Conservation (phyloP, 768 basidiomycete species). For the Psilocybe cubensis region DNA sequence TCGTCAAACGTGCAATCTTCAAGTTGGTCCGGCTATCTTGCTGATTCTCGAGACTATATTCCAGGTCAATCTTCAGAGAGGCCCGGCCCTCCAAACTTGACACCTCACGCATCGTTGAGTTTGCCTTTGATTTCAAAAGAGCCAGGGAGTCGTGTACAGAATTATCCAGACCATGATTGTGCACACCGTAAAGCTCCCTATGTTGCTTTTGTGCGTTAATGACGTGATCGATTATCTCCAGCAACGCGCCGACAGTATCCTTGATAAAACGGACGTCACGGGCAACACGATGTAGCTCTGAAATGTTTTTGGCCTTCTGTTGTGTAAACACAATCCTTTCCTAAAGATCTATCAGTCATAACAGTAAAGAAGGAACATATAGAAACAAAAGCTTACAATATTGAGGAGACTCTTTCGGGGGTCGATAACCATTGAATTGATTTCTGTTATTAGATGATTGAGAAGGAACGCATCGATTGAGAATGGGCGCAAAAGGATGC, state of each 20-base stretch:
- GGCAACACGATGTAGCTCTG: not conserved
- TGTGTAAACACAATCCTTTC: not conserved
- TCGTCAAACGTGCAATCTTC: conserved; percentile 10
- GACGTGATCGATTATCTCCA: not conserved
- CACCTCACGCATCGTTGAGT: not conserved
- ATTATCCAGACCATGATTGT: not conserved
- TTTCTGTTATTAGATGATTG: conserved; percentile 1
- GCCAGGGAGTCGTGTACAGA: conserved; percentile 4
- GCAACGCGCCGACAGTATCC: not conserved
- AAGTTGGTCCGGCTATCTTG: conserved; percentile 10
- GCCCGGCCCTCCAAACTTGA: conserved; percentile 2
- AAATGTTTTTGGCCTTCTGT: not conserved
- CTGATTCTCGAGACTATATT: conserved; percentile 11
- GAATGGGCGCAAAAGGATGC: not conserved
- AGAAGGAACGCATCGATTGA: conserved; percentile 8
- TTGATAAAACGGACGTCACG: not conserved
- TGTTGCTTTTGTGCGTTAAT: not conserved
- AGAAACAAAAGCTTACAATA: not conserved
- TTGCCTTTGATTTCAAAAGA: conserved; percentile 6
- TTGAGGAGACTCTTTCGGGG: not conserved
- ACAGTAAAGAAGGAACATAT: too few relatives aligned
- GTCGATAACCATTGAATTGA: not conserved
- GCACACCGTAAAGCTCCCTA: not conserved
- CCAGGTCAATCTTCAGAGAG: not conserved
- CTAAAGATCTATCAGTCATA: too few relatives aligned